These are phyloP conservation scores for Thraustochytrium striatum DNA, from an alignment of 352 stramenopile genomes.

Conservation along the genomic window DNA sequence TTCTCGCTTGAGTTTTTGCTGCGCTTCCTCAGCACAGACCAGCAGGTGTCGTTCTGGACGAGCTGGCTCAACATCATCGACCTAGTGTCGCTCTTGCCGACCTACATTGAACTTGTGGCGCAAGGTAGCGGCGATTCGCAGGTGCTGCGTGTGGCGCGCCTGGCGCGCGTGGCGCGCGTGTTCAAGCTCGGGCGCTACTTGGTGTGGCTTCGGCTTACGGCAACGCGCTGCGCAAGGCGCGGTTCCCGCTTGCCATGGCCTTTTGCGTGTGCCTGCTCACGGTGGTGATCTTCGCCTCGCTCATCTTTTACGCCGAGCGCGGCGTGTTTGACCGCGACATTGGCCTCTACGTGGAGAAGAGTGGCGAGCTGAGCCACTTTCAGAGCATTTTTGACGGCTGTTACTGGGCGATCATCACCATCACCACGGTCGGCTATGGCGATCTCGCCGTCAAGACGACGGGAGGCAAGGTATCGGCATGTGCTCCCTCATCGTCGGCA, in stretches of 20 bases:
- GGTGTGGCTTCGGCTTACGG: conserved; percentile 33
- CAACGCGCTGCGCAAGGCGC: background rate
- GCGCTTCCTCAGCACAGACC: background rate
- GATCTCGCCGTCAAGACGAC: conserved; percentile 74
- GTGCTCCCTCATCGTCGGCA: conserved; percentile 68
- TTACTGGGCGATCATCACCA: conserved; percentile 84
- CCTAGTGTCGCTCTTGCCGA: conserved; percentile 72
- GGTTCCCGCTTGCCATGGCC: conserved; percentile 29
- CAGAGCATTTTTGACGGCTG: conserved; percentile 70
- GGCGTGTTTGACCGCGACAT: conserved; percentile 36
- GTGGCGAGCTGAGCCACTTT: conserved; percentile 69
- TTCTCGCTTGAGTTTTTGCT: conserved; percentile 1
- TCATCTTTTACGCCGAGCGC: conserved; percentile 54
- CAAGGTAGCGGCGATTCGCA: conserved; percentile 37
- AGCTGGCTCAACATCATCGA: conserved; percentile 68
- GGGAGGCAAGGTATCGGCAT: conserved; percentile 68
- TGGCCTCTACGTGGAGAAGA: conserved; percentile 10
- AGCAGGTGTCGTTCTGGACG: conserved; percentile 17
- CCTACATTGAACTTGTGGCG: conserved; percentile 64
- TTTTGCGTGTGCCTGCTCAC: conserved; percentile 41
- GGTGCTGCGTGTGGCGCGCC: conserved; percentile 72
- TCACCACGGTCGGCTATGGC: conserved; percentile 80
- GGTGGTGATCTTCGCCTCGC: conserved; percentile 51
- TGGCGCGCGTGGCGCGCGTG: conserved; percentile 72
- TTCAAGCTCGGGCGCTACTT: conserved; percentile 61